phyloP scores from a whole-genome alignment of 495 filamentous ascomycete genomes.

The Neurospora africana region DNA sequence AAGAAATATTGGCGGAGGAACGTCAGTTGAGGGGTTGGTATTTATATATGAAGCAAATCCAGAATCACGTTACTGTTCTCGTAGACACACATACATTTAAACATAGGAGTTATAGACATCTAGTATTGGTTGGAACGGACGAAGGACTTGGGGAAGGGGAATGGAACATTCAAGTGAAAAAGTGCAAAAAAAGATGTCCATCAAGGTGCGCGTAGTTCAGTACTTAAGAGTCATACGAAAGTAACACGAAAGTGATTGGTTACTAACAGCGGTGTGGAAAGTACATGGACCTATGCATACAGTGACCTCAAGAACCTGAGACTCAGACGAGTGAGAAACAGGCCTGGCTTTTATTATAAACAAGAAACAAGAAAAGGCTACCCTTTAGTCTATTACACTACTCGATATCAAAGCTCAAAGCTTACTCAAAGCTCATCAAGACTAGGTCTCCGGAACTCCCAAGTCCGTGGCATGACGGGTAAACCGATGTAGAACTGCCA shows the following conservation, averaged over 20 bases:
- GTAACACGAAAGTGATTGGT: too few species aligned
- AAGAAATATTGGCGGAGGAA: too few species aligned
- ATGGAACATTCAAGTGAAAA: too few species aligned
- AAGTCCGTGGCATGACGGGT: constrained; percentile 57
- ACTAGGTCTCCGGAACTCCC: constrained; percentile 47
- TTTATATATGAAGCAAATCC: not conserved
- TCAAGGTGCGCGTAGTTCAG: too few species aligned
- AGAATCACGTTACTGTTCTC: not conserved
- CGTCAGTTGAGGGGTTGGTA: too few species aligned
- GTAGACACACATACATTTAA: not conserved
- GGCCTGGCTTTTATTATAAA: not conserved
- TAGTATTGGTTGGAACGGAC: not conserved
- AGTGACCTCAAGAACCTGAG: too few species aligned
- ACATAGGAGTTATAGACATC: not conserved
- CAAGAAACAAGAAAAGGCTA: not conserved
- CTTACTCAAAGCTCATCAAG: constrained; percentile 40
- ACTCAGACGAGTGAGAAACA: not conserved
- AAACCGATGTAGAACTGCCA: constrained; percentile 75
- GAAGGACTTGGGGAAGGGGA: too few species aligned
- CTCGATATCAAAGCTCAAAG: constrained; percentile 7
- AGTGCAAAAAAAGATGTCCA: too few species aligned
- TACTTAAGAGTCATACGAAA: too few species aligned
- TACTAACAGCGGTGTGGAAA: too few species aligned
- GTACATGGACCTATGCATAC: too few species aligned
- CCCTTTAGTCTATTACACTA: not conserved